Evolutionary conservation across 2,329 filamentous ascomycete species (phyloP).

Genomic region (Ceratocystis ficicola): DNA sequence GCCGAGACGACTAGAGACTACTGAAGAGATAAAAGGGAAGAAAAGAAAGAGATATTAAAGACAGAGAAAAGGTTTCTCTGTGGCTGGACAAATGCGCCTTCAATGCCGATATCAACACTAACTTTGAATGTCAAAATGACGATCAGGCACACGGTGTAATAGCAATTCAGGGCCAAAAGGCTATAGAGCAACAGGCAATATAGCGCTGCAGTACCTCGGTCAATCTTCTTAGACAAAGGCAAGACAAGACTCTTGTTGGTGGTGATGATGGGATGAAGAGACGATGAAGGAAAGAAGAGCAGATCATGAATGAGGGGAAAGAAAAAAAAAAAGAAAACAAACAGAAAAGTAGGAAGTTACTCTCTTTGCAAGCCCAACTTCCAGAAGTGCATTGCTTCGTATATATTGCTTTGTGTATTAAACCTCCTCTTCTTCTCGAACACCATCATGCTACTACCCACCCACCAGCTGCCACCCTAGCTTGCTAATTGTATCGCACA

Average conservation of each 20-base stretch:
- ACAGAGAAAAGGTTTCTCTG: background rate
- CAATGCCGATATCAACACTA: too few relatives aligned
- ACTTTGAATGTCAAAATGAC: too few relatives aligned
- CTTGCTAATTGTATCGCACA: background rate
- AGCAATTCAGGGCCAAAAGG: too few relatives aligned
- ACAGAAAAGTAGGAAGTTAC: background rate
- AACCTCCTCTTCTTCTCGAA: too few relatives aligned
- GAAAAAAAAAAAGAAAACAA: background rate
- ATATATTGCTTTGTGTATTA: too few relatives aligned
- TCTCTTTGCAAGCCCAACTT: too few relatives aligned
- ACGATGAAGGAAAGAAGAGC: background rate
- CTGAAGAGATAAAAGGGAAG: background rate
- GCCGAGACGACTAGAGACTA: background rate
- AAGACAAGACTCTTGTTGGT: background rate
- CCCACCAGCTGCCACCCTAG: background rate
- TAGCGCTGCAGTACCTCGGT: background rate
- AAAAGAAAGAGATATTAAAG: background rate
- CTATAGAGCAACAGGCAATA: background rate
- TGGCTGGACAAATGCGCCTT: too few relatives aligned
- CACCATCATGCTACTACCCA: background rate
- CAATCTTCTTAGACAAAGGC: background rate
- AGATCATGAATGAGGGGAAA: background rate
- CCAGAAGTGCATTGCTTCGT: background rate
- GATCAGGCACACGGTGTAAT: too few relatives aligned
- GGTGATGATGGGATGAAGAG: background rate